Evolutionary conservation across 345 rosid species (phyloP), one percentile per base, ranked within the genome.

Genomic region (Moringa oleifera): DNA sequence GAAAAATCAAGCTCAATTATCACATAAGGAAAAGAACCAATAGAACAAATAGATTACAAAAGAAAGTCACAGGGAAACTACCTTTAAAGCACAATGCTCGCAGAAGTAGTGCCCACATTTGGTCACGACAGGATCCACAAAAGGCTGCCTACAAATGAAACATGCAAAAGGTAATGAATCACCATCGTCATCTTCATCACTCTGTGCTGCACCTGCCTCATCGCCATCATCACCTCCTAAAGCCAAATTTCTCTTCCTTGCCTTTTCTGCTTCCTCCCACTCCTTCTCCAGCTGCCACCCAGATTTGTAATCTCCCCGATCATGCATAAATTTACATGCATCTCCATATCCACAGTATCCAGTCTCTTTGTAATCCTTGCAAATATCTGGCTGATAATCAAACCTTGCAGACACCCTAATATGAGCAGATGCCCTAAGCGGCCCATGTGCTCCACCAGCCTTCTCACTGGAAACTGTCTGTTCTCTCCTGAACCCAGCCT

Each of bases 311-410:
- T 91, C 96, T 19, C 98, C 95, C 60, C 96, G 77, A 73, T 91
- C 98, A 58, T 89, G 98, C 88, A 91, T 80, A 64, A 89, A 91
- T 74, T 91, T 85, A 61, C 96, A 91, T 0, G 98, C 73, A 67
- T 91, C 95, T 64, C 96, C 98, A 65, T 89, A 89, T 7, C 98
- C 96, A 78, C 98, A 89, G 50, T 89, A 86, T 57, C 96, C 98
- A 7, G 98, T 89, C 66, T 91, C 96, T 71, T 91, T 91, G 79
- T 91, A 91, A 62, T 91, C 98, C 63, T 91, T 91, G 60, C 96
- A 91, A 0, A 91, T 86, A 28, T 91, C 96, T 9, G 95, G 98
- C 65, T 89, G 96, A 71, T 89, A 91, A 78, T 91, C 95, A 60
- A 86, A 91, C 68, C 96, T 88, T 11, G 98, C 96, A 0, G 96